Conservation (phyloP, 2,329 filamentous ascomycete genomes). For the Sporothrix brunneoviolacea region DNA sequence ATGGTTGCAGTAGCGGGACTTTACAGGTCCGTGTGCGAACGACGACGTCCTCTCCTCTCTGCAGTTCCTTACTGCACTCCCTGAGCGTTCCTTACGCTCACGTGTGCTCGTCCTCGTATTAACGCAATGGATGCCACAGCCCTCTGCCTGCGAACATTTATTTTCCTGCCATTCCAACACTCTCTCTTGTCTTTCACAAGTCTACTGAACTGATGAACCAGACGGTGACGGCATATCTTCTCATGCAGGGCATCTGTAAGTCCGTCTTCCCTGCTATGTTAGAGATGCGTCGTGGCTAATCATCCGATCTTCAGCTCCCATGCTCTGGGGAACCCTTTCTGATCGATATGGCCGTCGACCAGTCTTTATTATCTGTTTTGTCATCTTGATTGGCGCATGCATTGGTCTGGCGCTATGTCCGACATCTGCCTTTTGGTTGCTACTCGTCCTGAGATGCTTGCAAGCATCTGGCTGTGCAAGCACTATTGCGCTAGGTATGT, state of each 20-base stretch:
- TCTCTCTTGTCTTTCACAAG: slow-evolving; percentile 23
- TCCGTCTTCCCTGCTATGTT: neutral
- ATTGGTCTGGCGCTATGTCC: slow-evolving; percentile 29
- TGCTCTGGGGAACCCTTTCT: slow-evolving; percentile 30
- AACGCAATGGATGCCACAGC: slow-evolving; percentile 13
- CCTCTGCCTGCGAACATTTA: slow-evolving; percentile 31
- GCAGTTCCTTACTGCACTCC: too few relatives aligned
- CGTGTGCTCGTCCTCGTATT: neutral
- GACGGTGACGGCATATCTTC: slow-evolving; percentile 28
- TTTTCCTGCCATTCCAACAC: slow-evolving; percentile 26
- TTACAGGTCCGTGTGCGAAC: slow-evolving; percentile 11
- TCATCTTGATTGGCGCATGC: slow-evolving; percentile 26
- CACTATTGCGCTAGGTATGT: slow-evolving; percentile 27
- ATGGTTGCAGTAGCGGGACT: slow-evolving; percentile 25
- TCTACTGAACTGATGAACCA: slow-evolving; percentile 27
- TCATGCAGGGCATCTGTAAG: slow-evolving; percentile 25
- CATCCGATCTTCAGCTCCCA: slow-evolving; percentile 19
- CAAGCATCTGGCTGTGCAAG: slow-evolving; percentile 30
- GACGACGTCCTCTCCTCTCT: neutral
- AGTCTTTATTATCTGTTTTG: slow-evolving; percentile 25
- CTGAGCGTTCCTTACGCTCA: neutral
- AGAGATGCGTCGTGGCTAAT: neutral
- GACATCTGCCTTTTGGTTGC: slow-evolving; percentile 26
- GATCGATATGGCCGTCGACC: slow-evolving; percentile 28
- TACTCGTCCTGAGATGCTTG: slow-evolving; percentile 26